A percentile compares a stretch with the other conserved stretches of the same genome.
Conservation (phyloP, 495 filamentous ascomycete species). For the Aspergillus sclerotiicarbonarius region DNA sequence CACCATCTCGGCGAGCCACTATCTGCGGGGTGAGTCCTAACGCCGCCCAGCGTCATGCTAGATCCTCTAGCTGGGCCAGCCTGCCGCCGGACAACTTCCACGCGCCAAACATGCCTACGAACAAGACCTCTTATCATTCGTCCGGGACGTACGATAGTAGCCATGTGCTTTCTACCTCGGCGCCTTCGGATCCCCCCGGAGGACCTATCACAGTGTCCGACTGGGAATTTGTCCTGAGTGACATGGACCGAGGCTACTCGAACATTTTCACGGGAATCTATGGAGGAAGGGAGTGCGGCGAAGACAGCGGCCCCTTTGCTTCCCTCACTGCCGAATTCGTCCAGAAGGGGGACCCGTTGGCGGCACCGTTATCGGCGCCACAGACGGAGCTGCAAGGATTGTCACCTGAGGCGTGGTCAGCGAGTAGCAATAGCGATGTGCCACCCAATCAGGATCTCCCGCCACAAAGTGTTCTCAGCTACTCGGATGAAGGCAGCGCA, state of each 20-base stretch:
- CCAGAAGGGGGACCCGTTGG: constrained; percentile 28
- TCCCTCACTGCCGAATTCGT: constrained; percentile 41
- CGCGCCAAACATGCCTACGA: constrained; percentile 13
- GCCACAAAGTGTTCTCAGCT: constrained; percentile 68
- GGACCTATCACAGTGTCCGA: constrained; percentile 58
- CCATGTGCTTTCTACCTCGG: constrained; percentile 32
- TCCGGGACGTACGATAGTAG: constrained; percentile 29
- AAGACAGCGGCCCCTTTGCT: constrained; percentile 44
- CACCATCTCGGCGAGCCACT: constrained; percentile 38
- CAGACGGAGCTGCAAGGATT: constrained; percentile 33
- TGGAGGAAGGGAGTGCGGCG: constrained; percentile 60
- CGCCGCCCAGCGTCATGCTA: constrained; percentile 25
- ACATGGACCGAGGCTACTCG: constrained; percentile 72
- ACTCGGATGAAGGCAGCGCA: constrained; percentile 70
- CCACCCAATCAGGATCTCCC: constrained; percentile 36
- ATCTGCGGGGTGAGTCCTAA: constrained; percentile 34
- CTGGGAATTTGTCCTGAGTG: constrained; percentile 76
- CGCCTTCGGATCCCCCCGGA: constrained; percentile 26
- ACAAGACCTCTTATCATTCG: constrained; percentile 10
- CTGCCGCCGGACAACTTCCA: constrained; percentile 36
- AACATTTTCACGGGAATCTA: constrained; percentile 86
- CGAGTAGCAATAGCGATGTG: constrained; percentile 39
- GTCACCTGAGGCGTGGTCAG: constrained; percentile 44
- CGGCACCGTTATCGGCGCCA: constrained; percentile 15
- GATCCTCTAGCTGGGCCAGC: constrained; percentile 42